Base-by-base conservation (phyloP, 1,284 basidiomycete genomes). In the Ustilago bromivora region DNA sequence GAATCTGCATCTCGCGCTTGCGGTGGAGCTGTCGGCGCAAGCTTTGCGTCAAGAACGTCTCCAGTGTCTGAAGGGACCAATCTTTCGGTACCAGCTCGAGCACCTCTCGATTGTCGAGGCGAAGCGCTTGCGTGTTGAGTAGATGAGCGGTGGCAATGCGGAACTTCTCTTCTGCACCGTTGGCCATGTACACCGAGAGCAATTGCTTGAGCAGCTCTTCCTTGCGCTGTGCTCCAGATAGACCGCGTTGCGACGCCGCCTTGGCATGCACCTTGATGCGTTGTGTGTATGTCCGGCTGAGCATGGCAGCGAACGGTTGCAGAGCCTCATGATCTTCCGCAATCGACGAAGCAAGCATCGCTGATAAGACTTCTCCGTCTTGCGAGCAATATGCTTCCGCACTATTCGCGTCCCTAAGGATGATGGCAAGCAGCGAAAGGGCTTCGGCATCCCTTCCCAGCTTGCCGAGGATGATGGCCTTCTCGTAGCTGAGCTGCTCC, bases 331-430 rank as follows among this genome's bases (percentile, higher is more conserved):
- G 56, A 13, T 79, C 77, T 17, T 71, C 49, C n/a, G 77, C 77
- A 6, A 83, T 57, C 15, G 60, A 63, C 10, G 63, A 47, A 17
- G 81, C 77, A 13, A 77, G 58, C 65, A 76, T 76, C 6, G 79
- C 72, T 19, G 76, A 71, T 8, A 84, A 61, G 34, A 82, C 78
- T 28, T 68, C 70, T 17, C 81, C 79, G 32, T 70, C 74, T 36
- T 84, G 76, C 28, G 67, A 65, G 57, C 82, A 85, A 59, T 83
- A 82, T 8, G 75, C 72, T 64, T 85, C 82, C 7, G 82, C 74
- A 17, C 81, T 78, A 57, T 75, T 78, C 34, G 77, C 73, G 34
- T 85, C 83, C 13, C 76, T 55, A 13, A 84, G 64, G 10, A 46
- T 54, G 38, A 82, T 23, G 3, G 82, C 83, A 0, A 85, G 69